Base-by-base conservation (phyloP, 352 stramenopile genomes). In the Phytophthora ramorum region DNA sequence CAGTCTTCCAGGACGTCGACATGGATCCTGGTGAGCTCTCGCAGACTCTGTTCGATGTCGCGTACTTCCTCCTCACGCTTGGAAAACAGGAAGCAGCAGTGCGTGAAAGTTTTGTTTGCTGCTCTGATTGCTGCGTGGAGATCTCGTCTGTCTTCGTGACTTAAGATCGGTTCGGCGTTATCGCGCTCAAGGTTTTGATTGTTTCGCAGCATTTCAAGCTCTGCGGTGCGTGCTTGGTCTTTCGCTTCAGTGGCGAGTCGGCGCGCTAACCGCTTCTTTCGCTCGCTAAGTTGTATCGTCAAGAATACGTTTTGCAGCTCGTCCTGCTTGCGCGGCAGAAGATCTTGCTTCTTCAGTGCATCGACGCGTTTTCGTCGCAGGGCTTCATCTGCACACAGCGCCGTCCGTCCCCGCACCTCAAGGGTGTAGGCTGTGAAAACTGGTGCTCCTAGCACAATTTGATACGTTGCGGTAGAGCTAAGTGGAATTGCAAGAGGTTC, bases 391-490 rank as follows among this genome's bases (percentile, higher is more conserved):
- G 82, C 74, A 16, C 83, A 87, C 3, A 78, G 22, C 1, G 84
- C 85, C 0, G 76, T 85, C 7, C 51, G 73, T 12, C 71, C 81
- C 0, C 69, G 66, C 2, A 95, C 65, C 38, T 91, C 68, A 13
- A 93, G 75, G 7, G 81, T 90, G 47, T 95, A 95, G 0, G 71
- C 75, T 8, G 85, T 93, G 14, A 79, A 63, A 13, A 95, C 79
- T 2, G 87, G 87, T 13, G 83, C 81, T 19, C 87, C 87, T 0
- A 95, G 48, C 6, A 93, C 87, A 58, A 95, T 56, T 63, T 95
- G 85, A 49, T 93, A 93, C 2, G 71, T 85, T 8, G 80, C 83
- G 4, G 76, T 46, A 13, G 71, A 35, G 28, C 63, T 75, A 14
- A 93, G 60, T 1, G 87, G 87, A 26, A 89, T 83, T 26, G 62